These are phyloP conservation scores for Talaromyces sp. DNA, from an alignment of 2,329 filamentous ascomycete species.

Conservation along the genomic window DNA sequence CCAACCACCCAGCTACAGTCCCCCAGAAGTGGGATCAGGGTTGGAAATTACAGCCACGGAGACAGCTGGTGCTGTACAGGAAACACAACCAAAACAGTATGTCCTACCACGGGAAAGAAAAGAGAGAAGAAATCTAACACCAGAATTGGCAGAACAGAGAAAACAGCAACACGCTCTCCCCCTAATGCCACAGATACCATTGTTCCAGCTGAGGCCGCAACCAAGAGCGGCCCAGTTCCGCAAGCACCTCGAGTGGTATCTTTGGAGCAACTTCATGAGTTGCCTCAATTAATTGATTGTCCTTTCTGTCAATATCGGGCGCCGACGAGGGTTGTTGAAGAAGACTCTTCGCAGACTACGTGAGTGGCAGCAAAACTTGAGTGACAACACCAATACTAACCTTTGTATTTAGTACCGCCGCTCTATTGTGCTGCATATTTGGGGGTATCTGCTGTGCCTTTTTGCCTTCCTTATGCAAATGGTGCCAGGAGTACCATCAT, in stretches of 20 bases:
- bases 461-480: background rate
- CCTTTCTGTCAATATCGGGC: background rate
- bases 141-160: background rate
- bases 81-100: background rate
- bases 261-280: background rate
- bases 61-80: background rate
- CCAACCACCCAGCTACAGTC: background rate
- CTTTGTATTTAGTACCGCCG: background rate
- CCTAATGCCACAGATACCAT: background rate
- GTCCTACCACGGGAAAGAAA: background rate
- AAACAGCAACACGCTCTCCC: background rate
- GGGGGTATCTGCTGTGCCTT: background rate
- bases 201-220: background rate
- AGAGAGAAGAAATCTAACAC: background rate
- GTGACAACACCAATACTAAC: background rate
- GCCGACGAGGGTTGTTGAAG: background rate
- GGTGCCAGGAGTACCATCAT: background rate
- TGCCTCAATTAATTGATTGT: background rate
- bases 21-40: background rate
- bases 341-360: background rate
- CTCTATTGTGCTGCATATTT: background rate
- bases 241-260: background rate
- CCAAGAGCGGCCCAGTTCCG: background rate
- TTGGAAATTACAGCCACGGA: background rate
- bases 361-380: background rate